Evolutionary conservation across 2,329 filamentous ascomycete genomes (phyloP).

Genomic region (Fusarium oxysporum): DNA sequence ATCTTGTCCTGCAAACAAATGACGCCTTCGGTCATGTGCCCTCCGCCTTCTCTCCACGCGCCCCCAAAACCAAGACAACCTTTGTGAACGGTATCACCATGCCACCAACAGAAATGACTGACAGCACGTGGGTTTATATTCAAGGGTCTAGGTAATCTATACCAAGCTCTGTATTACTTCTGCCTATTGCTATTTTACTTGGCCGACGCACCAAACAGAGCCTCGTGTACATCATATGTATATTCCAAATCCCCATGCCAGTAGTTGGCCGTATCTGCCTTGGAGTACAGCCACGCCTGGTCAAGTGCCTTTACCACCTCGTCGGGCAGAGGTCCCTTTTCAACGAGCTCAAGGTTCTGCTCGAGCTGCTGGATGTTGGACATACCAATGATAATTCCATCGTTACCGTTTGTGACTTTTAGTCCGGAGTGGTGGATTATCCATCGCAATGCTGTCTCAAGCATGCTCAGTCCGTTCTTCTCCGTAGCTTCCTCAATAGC

Average conservation of each 20-base stretch:
- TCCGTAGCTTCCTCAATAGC: conserved; percentile 75
- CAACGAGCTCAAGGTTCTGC: conserved; percentile 67
- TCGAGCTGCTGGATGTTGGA: conserved; percentile 68
- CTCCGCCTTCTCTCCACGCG: conserved; percentile 31
- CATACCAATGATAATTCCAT: conserved; percentile 70
- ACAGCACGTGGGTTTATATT: conserved; percentile 12
- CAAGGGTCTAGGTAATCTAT: background rate
- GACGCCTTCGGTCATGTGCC: conserved; percentile 42
- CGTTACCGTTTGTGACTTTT: conserved; percentile 63
- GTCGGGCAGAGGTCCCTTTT: conserved; percentile 79
- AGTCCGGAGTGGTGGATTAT: conserved; percentile 75
- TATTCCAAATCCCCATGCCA: conserved; percentile 74
- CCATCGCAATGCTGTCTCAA: conserved; percentile 82
- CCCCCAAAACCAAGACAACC: conserved; percentile 19
- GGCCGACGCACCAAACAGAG: conserved; percentile 63
- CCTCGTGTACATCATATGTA: conserved; percentile 72
- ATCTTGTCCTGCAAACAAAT: conserved; percentile 28
- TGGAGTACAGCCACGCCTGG: conserved; percentile 79
- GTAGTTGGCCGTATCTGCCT: conserved; percentile 65
- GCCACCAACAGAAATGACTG: conserved; percentile 12
- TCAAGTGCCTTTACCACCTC: conserved; percentile 82
- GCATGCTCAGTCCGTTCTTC: conserved; percentile 74
- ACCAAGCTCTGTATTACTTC: conserved; percentile 3
- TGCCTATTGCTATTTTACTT: conserved; percentile 49
- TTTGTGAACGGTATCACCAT: conserved; percentile 20